Evolutionary conservation across 148 eudicot genomes (phyloP).

Genomic region (Mesembryanthemum crystallinum): DNA sequence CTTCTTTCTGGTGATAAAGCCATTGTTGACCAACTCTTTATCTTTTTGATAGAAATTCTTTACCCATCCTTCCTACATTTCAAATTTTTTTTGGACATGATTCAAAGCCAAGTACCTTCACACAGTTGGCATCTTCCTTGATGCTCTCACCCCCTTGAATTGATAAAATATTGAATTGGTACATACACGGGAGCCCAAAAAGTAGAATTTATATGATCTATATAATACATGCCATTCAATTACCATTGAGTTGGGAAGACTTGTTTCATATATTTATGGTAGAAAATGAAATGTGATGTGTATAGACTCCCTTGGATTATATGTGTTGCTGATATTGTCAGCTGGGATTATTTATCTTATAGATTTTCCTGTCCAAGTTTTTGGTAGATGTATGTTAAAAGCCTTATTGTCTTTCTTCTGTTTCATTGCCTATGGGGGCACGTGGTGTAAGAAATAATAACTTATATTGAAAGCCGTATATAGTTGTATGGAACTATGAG

Average conservation of each 20-base stretch:
- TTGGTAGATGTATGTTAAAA: neutral
- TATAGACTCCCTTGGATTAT: too few relatives aligned
- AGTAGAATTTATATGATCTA: too few relatives aligned
- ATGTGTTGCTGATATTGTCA: neutral
- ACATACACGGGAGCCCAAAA: neutral
- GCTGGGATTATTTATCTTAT: neutral
- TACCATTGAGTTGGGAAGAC: too few relatives aligned
- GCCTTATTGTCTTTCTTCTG: neutral
- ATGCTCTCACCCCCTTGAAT: neutral
- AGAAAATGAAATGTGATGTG: too few relatives aligned
- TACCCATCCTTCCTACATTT: neutral
- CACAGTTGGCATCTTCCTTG: neutral
- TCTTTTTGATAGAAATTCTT: neutral
- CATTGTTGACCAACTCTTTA: neutral
- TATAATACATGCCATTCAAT: too few relatives aligned
- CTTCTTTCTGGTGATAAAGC: neutral
- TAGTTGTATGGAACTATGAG: neutral
- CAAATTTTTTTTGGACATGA: neutral
- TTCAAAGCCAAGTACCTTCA: neutral
- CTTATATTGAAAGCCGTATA: neutral
- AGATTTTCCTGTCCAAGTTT: neutral
- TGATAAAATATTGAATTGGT: too few relatives aligned
- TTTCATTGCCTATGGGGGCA: neutral
- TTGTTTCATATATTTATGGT: too few relatives aligned
- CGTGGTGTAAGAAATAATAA: neutral